These are phyloP conservation scores for Blastomyces silverae DNA, from an alignment of 2,329 filamentous ascomycete species.

Conservation along the genomic window DNA sequence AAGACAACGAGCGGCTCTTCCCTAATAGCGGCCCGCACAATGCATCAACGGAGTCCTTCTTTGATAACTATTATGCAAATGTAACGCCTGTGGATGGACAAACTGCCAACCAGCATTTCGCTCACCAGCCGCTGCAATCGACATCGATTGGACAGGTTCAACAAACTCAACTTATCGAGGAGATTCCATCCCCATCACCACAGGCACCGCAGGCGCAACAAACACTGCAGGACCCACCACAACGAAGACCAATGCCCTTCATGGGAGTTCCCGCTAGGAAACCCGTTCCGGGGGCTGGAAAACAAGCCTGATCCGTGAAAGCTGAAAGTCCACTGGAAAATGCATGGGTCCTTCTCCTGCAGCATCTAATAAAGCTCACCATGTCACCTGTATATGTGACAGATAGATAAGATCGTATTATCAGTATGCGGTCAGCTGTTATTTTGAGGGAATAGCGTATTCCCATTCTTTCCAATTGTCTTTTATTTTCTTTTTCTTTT, in stretches of 20 bases:
- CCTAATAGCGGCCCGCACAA: constrained; percentile 20
- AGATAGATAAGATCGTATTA: not conserved
- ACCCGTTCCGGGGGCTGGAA: constrained; percentile 29
- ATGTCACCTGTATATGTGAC: not conserved
- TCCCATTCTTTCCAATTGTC: too few relatives aligned
- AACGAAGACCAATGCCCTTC: constrained; percentile 30
- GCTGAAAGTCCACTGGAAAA: too few relatives aligned
- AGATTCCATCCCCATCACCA: constrained; percentile 19
- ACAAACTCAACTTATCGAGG: constrained; percentile 6
- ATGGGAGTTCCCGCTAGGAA: constrained; percentile 36
- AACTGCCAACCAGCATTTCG: not conserved
- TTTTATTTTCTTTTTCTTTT: not conserved
- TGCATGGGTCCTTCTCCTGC: not conserved
- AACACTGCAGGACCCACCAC: constrained; percentile 23
- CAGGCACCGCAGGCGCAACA: constrained; percentile 22
- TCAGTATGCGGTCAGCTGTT: not conserved
- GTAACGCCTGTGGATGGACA: constrained; percentile 7
- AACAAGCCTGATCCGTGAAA: not conserved
- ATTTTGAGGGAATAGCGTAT: too few relatives aligned
- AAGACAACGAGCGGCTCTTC: constrained; percentile 27
- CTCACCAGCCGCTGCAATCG: not conserved
- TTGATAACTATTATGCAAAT: constrained; percentile 22
- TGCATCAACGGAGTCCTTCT: constrained; percentile 30
- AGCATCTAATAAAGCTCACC: not conserved
- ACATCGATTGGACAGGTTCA: constrained; percentile 3